Evolutionary conservation across 371 early-diverging fungal genomes (phyloP).

Genomic region (Mucor saturninus): DNA sequence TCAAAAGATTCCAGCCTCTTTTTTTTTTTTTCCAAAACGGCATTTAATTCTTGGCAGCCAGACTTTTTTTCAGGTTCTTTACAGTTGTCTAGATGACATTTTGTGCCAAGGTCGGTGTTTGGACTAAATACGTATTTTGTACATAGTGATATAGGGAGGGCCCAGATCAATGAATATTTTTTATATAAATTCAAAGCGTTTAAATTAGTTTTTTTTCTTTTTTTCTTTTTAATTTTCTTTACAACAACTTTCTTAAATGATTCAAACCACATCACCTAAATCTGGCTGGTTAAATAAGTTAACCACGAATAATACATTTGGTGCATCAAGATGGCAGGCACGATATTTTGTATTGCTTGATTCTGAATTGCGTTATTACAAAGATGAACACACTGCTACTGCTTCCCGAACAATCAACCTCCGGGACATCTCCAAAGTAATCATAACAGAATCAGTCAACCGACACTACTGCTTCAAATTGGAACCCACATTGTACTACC

Average conservation of each 20-base stretch:
- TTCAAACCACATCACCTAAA: conserved; percentile 7
- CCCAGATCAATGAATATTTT: not conserved
- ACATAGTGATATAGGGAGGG: not conserved
- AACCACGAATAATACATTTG: conserved; percentile 26
- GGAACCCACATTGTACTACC: conserved; percentile 26
- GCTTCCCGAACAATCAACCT: conserved; percentile 34
- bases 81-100: not conserved
- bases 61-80: too few relatives aligned
- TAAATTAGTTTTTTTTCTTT: not conserved
- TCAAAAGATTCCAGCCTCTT: not conserved
- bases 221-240: conserved; percentile 8
- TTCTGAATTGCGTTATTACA: conserved; percentile 47
- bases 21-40: not conserved
- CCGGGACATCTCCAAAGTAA: conserved; percentile 25
- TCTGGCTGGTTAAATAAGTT: conserved; percentile 37
- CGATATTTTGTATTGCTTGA: conserved; percentile 46
- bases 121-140: not conserved
- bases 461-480: conserved; percentile 34
- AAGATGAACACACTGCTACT: conserved; percentile 35
- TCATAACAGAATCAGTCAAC: conserved; percentile 1
- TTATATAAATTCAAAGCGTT: conserved; percentile 3
- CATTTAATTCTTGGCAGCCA: too few relatives aligned
- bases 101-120: conserved; percentile 13
- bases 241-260: not conserved
- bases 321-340: conserved; percentile 39